Conservation (phyloP, 306 rosid species). For the Cucurbita ficifolia region DNA sequence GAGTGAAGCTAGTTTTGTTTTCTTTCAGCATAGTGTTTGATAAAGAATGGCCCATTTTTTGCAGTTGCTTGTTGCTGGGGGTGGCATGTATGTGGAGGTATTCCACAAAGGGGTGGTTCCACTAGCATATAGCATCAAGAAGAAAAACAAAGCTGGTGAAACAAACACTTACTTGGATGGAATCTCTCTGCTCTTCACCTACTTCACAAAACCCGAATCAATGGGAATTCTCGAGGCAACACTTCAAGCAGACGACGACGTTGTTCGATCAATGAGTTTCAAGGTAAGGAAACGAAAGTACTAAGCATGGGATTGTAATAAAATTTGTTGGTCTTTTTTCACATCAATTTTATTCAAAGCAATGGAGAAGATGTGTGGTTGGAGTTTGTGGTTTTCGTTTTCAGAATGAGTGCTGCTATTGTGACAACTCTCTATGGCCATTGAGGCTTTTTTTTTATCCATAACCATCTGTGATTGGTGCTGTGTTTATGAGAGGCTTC, state of each 20-base stretch:
- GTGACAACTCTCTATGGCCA: slow-evolving; percentile 2
- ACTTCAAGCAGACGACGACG: slow-evolving; percentile 47
- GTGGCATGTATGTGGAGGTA: slow-evolving; percentile 95
- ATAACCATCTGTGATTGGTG: slow-evolving; percentile 1
- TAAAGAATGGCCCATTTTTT: not conserved
- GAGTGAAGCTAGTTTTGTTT: not conserved
- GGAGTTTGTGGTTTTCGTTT: not conserved
- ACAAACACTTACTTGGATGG: slow-evolving; percentile 70
- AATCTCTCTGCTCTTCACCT: slow-evolving; percentile 75
- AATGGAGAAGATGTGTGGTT: slow-evolving; percentile 3
- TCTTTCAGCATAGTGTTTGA: not conserved
- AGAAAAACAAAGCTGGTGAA: slow-evolving; percentile 86
- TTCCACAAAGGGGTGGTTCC: slow-evolving; percentile 86
- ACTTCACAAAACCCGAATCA: slow-evolving; percentile 72
- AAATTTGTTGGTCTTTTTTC: not conserved
- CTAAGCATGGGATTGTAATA: not conserved
- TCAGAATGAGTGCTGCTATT: not conserved
- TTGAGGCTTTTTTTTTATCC: not conserved
- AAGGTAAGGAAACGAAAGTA: slow-evolving; percentile 60
- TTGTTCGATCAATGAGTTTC: slow-evolving; percentile 50
- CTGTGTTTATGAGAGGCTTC: not conserved
- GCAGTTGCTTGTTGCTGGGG: slow-evolving; percentile 98
- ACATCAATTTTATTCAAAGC: slow-evolving; percentile 3
- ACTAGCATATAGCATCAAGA: slow-evolving; percentile 57
- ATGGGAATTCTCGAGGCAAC: slow-evolving; percentile 34